A percentile compares a stretch with the other conserved stretches of the same genome.
These are phyloP conservation scores for Penicillium angulare DNA, from an alignment of 495 filamentous ascomycete species.

Conservation along the genomic window DNA sequence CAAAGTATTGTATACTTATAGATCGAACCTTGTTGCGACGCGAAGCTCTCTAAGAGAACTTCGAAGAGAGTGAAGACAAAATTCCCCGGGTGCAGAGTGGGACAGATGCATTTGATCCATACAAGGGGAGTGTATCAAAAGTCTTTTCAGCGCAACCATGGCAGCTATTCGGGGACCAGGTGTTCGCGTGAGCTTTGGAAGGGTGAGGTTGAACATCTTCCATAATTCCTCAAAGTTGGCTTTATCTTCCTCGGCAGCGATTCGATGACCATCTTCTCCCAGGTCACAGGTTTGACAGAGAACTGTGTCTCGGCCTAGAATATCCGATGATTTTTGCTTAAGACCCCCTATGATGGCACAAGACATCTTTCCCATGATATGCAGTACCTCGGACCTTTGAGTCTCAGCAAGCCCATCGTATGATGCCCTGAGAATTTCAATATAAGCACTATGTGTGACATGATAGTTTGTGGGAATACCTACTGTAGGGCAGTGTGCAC, in stretches of 20 bases:
- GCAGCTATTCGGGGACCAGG: slow-evolving; percentile 64
- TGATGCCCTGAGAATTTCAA: slow-evolving; percentile 15
- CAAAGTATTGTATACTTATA: neutral
- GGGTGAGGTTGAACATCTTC: slow-evolving; percentile 53
- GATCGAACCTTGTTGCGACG: slow-evolving; percentile 66
- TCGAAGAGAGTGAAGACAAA: slow-evolving; percentile 74
- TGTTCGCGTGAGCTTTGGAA: slow-evolving; percentile 57
- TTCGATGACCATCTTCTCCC: slow-evolving; percentile 13
- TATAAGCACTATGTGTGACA: slow-evolving; percentile 6
- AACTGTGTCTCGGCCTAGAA: slow-evolving; percentile 20
- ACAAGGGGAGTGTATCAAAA: slow-evolving; percentile 61
- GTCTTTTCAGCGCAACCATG: slow-evolving; percentile 67
- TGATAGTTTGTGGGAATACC: slow-evolving; percentile 10
- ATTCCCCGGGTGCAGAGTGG: slow-evolving; percentile 65
- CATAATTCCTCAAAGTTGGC: slow-evolving; percentile 46
- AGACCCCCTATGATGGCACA: slow-evolving; percentile 40
- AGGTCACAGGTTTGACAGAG: slow-evolving; percentile 39
- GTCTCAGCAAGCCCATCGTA: slow-evolving; percentile 27
- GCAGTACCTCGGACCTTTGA: slow-evolving; percentile 31
- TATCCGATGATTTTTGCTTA: slow-evolving; percentile 12
- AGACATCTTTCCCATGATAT: slow-evolving; percentile 39
- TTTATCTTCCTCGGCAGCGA: slow-evolving; percentile 17
- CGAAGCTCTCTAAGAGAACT: slow-evolving; percentile 86
- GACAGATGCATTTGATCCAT: slow-evolving; percentile 61
- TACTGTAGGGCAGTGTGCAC: slow-evolving; percentile 30